These are phyloP conservation scores for Taxawa tesnikishii DNA, from an alignment of 2,329 filamentous ascomycete species.

Conservation along the genomic window DNA sequence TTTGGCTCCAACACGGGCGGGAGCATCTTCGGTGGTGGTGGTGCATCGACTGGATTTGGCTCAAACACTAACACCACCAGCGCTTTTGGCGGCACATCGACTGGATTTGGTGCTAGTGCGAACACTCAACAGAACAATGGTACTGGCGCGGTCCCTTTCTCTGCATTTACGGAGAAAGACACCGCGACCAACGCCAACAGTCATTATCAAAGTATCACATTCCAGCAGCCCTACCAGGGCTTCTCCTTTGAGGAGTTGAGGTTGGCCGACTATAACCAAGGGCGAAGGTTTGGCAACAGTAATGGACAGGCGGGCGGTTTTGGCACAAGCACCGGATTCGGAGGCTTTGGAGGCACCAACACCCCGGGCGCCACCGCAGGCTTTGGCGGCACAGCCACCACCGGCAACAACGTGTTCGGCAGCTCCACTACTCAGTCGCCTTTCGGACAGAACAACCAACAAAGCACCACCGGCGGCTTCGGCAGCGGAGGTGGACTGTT, in stretches of 20 bases:
- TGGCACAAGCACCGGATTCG: slow-evolving; percentile 51
- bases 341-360: slow-evolving; percentile 29
- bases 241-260: slow-evolving; percentile 65
- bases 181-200: slow-evolving; percentile 44
- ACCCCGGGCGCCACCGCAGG: slow-evolving; percentile 23
- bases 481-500: slow-evolving; percentile 13
- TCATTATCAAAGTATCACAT: slow-evolving; percentile 67
- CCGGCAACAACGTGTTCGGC: slow-evolving; percentile 20
- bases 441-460: slow-evolving; percentile 10
- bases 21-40: slow-evolving; percentile 23
- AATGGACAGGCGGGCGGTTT: slow-evolving; percentile 75
- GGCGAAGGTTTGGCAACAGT: slow-evolving; percentile 69
- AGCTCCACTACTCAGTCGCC: slow-evolving; percentile 21
- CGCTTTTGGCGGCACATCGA: slow-evolving; percentile 19
- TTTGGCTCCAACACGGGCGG: slow-evolving; percentile 39
- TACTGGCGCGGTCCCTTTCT: slow-evolving; percentile 54
- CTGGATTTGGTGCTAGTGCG: slow-evolving; percentile 32
- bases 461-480: slow-evolving; percentile 16
- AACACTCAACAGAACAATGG: slow-evolving; percentile 48
- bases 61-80: slow-evolving; percentile 25
- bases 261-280: slow-evolving; percentile 77
- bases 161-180: slow-evolving; percentile 63
- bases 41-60: slow-evolving; percentile 32
- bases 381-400: slow-evolving; percentile 26
- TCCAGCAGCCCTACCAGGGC: slow-evolving; percentile 71